phyloP scores from a whole-genome alignment of 768 basidiomycete genomes.

The Filobasidium wieringae region DNA sequence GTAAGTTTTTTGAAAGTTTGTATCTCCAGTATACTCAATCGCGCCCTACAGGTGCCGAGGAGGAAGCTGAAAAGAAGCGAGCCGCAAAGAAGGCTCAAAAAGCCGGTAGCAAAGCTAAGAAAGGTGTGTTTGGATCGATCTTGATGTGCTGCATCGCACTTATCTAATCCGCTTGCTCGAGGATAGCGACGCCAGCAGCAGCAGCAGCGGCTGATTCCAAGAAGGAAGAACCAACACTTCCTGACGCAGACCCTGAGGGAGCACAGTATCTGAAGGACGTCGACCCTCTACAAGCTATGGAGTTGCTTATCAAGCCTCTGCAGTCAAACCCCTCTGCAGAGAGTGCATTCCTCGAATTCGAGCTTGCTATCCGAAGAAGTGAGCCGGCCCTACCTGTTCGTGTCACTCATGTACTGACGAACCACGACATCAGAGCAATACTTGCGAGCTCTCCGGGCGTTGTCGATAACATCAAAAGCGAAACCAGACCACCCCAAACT shows the following conservation, averaged over 20 bases:
- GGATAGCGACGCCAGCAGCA: too few species aligned
- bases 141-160: not conserved
- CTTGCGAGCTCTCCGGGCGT: slow-evolving; percentile 1
- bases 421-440: not conserved
- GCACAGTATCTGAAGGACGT: slow-evolving; percentile 10
- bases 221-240: slow-evolving; percentile 13
- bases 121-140: not conserved
- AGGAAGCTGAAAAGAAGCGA: slow-evolving; percentile 33
- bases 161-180: not conserved
- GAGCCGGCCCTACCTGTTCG: not conserved
- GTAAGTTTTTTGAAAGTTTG: slow-evolving; percentile 15
- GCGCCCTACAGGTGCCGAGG: slow-evolving; percentile 16
- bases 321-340: not conserved
- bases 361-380: slow-evolving; percentile 10
- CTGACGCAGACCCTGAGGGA: slow-evolving; percentile 12
- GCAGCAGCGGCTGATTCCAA: slow-evolving; percentile 5
- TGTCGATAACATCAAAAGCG: not conserved
- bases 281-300: slow-evolving; percentile 9
- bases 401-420: not conserved
- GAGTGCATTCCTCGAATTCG: slow-evolving; percentile 1
- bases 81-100: slow-evolving; percentile 39
- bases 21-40: not conserved
- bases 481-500: slow-evolving; percentile 3
- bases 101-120: slow-evolving; percentile 26
- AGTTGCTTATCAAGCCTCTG: not conserved